Conservation (phyloP, 306 rosid genomes). For the Ochetophila trinervis region DNA sequence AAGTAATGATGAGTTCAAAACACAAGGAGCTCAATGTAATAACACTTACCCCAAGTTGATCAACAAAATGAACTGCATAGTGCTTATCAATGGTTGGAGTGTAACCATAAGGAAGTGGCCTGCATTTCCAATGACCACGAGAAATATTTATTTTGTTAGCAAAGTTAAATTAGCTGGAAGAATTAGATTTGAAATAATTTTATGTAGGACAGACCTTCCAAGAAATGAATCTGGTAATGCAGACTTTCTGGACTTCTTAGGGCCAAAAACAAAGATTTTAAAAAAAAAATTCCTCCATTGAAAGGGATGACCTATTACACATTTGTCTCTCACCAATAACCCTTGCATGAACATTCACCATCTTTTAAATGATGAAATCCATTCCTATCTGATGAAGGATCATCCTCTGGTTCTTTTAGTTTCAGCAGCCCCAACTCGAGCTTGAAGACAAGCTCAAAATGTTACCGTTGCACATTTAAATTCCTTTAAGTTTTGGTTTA, state of each 20-base stretch:
- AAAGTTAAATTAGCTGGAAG: background rate
- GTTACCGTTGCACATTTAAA: no score
- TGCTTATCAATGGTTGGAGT: slow-evolving; percentile 63
- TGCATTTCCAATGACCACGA: slow-evolving; percentile 37
- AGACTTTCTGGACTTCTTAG: slow-evolving; percentile 89
- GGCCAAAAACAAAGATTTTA: slow-evolving; percentile 95
- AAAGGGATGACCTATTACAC: no score
- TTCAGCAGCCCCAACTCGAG: no score
- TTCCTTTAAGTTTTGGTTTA: no score
- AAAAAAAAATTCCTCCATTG: no score
- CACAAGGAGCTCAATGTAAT: slow-evolving; percentile 4
- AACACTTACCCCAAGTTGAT: slow-evolving; percentile 47
- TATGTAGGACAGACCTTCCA: slow-evolving; percentile 52
- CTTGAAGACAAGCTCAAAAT: no score
- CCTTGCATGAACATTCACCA: no score
- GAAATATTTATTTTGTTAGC: slow-evolving; percentile 4
- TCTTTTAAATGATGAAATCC: no score
- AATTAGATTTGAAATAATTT: slow-evolving; percentile 3
- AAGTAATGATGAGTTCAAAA: background rate
- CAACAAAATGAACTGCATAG: slow-evolving; percentile 70
- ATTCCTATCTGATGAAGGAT: no score
- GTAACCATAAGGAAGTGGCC: slow-evolving; percentile 59
- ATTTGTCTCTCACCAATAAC: no score
- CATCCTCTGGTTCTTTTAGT: no score
- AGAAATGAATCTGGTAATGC: slow-evolving; percentile 73